A percentile compares a stretch with the other conserved stretches of the same genome.
These are phyloP conservation scores for Cytospora piceae DNA, from an alignment of 2,329 filamentous ascomycete genomes.

Conservation along the genomic window DNA sequence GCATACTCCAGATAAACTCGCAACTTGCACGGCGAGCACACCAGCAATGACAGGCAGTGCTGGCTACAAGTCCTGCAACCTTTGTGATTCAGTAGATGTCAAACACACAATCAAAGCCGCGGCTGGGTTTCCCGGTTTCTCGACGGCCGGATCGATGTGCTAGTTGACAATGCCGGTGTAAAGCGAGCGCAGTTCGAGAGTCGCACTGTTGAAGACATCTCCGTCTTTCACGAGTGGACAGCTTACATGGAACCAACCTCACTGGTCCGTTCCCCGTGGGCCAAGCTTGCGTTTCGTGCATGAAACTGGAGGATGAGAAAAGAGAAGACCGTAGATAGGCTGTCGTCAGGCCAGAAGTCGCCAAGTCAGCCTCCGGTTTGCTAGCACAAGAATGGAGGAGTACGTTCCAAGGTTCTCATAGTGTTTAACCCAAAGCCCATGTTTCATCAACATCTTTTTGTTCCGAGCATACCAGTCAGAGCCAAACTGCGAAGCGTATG, in stretches of 20 bases:
- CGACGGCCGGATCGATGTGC: conserved; percentile 43
- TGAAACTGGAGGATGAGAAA: conserved; percentile 39
- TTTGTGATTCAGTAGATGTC: conserved; percentile 44
- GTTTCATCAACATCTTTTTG: conserved; percentile 50
- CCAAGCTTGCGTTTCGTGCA: conserved; percentile 51
- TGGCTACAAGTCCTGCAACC: conserved; percentile 45
- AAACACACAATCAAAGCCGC: conserved; percentile 42
- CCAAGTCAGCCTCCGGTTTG: conserved; percentile 7
- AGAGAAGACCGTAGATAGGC: conserved; percentile 17
- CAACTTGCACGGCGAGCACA: conserved; percentile 32
- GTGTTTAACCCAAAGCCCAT: conserved; percentile 31
- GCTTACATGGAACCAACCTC: conserved; percentile 52
- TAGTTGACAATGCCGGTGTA: conserved; percentile 46
- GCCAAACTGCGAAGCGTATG: conserved; percentile 54
- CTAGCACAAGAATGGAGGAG: conserved; percentile 13
- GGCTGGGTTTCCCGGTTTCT: conserved; percentile 41
- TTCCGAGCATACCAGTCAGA: conserved; percentile 51
- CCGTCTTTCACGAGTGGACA: conserved; percentile 48
- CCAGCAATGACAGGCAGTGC: conserved; percentile 28
- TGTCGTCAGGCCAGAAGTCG: conserved; percentile 25
- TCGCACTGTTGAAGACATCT: conserved; percentile 49
- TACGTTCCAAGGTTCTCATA: conserved; percentile 8
- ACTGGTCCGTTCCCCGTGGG: conserved; percentile 50
- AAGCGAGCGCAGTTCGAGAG: conserved; percentile 44
- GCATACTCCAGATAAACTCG: conserved; percentile 37